Percentiles rank a stretch among this genome's conserved stretches.
These are phyloP conservation scores for Simmondsia chinensis DNA, from an alignment of 148 eudicot genomes.

Conservation along the genomic window DNA sequence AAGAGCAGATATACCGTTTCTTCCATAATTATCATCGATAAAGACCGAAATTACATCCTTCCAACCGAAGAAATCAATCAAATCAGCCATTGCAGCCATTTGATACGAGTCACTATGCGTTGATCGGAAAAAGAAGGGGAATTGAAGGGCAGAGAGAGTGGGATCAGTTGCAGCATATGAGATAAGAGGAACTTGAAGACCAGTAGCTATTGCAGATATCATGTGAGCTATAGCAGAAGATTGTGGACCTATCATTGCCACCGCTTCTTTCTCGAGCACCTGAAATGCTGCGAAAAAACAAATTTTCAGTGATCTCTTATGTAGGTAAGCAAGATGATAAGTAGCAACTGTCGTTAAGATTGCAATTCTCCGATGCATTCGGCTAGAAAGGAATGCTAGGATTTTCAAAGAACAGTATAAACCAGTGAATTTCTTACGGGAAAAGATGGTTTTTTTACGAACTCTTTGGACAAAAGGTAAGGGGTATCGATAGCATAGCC, in stretches of 20 bases:
- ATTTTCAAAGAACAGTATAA: too few relatives aligned
- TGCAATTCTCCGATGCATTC: too few relatives aligned
- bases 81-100: constrained; percentile 73
- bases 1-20: constrained; percentile 70
- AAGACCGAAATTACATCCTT: constrained; percentile 60
- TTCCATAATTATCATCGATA: constrained; percentile 84
- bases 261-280: constrained; percentile 61
- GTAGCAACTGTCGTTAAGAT: too few relatives aligned
- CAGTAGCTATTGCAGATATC: constrained; percentile 46
- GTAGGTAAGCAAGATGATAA: too few relatives aligned
- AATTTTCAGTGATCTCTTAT: constrained; percentile 7
- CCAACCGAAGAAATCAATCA: constrained; percentile 66
- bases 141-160: constrained; percentile 57
- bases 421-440: too few relatives aligned
- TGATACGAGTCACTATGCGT: constrained; percentile 70
- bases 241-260: constrained; percentile 91
- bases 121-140: constrained; percentile 71
- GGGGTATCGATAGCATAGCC: too few relatives aligned
- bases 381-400: too few relatives aligned
- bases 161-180: constrained; percentile 95
- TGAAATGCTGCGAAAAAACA: constrained; percentile 53
- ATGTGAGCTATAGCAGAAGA: constrained; percentile 76
- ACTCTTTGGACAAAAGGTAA: too few relatives aligned
- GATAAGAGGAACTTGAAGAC: constrained; percentile 71
- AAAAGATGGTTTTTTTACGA: too few relatives aligned